phyloP scores from a whole-genome alignment of 768 basidiomycete species.

The Kwoniella pini region DNA sequence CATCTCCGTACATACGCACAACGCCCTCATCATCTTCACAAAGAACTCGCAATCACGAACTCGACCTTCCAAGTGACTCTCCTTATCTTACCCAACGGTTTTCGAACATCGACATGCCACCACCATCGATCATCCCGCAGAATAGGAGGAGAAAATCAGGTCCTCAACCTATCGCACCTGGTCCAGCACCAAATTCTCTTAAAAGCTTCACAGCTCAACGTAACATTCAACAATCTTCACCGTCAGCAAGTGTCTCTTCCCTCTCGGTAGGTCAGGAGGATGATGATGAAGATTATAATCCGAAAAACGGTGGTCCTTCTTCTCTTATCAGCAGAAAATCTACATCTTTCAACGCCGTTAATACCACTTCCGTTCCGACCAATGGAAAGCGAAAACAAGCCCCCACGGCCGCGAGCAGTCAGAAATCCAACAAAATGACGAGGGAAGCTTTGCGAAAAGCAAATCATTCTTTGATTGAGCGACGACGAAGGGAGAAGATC shows the following conservation, averaged over 20 bases:
- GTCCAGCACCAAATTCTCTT: background rate
- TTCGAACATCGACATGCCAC: background rate
- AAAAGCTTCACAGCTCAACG: background rate
- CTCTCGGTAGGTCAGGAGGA: conserved; percentile 2
- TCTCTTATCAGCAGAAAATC: background rate
- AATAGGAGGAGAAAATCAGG: conserved; percentile 10
- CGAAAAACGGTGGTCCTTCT: background rate
- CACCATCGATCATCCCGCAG: conserved; percentile 2
- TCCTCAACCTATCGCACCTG: conserved; percentile 12
- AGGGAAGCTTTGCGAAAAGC: conserved; percentile 83
- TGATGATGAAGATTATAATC: conserved; percentile 14
- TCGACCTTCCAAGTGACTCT: background rate
- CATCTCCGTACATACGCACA: too few species aligned
- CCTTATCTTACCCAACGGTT: too few species aligned
- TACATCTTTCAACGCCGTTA: background rate
- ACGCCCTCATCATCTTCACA: background rate
- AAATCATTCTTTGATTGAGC: conserved; percentile 94
- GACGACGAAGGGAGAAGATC: conserved; percentile 89
- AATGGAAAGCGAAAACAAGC: background rate
- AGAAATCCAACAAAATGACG: conserved; percentile 18
- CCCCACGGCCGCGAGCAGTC: background rate
- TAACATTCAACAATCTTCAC: conserved; percentile 2
- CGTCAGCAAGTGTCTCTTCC: conserved; percentile 6
- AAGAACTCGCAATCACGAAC: background rate
- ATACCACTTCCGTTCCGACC: background rate